These are phyloP conservation scores for Diospyros kaki DNA, from an alignment of 148 eudicot genomes.

Conservation along the genomic window DNA sequence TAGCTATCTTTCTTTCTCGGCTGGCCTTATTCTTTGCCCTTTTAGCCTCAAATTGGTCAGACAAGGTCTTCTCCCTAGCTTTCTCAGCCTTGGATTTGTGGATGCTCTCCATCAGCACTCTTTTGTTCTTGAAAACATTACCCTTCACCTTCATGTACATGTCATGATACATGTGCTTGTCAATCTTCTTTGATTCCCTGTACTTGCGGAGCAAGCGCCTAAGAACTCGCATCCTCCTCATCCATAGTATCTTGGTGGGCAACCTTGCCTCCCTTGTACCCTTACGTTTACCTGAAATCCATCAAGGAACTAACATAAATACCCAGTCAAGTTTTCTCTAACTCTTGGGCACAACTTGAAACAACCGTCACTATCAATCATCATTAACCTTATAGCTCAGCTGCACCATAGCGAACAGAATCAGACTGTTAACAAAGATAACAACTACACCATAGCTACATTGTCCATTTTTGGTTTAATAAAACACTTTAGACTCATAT, in stretches of 20 bases:
- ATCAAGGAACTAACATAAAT: not conserved
- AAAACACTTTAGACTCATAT: not conserved
- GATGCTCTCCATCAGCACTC: constrained; percentile 57
- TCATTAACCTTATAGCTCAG: not conserved
- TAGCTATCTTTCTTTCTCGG: constrained; percentile 49
- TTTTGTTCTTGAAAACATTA: constrained; percentile 54
- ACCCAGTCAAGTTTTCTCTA: not conserved
- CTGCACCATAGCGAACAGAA: not conserved
- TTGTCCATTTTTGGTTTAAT: no score
- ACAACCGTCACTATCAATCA: not conserved
- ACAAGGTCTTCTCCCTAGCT: constrained; percentile 48
- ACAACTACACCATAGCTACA: not conserved
- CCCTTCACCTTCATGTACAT: constrained; percentile 65
- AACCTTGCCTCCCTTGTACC: constrained; percentile 60
- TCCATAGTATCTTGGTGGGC: constrained; percentile 54
- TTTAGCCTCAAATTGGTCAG: constrained; percentile 63
- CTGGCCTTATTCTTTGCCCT: constrained; percentile 63
- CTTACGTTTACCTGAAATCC: constrained; percentile 45
- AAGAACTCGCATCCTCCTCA: constrained; percentile 58
- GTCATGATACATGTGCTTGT: constrained; percentile 59
- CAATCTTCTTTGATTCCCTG: constrained; percentile 53
- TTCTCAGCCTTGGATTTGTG: constrained; percentile 59
- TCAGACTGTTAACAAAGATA: not conserved
- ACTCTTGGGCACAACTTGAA: not conserved
- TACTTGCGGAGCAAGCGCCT: constrained; percentile 54